Percentiles rank a stretch among this genome's conserved stretches.
phyloP scores from a whole-genome alignment of 257 asterid species.

The Solanum pinnatisectum region DNA sequence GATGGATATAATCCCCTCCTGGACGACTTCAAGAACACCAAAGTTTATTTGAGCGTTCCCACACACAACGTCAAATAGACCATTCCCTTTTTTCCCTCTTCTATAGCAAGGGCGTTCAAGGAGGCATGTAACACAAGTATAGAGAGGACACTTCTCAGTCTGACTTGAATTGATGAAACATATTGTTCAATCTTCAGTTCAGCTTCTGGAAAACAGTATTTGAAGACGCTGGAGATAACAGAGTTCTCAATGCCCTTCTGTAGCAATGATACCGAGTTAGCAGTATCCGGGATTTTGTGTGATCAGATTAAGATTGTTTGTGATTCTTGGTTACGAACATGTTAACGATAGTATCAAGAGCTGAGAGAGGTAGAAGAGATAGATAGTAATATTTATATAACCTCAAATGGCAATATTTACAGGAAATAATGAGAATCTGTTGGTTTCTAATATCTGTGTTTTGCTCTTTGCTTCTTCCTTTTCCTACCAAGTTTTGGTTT shows the following conservation, averaged over 20 bases:
- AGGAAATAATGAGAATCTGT: background rate
- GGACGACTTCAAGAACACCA: constrained; percentile 96
- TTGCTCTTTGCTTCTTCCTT: background rate
- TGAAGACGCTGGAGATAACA: background rate
- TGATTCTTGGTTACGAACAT: background rate
- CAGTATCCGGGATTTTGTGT: background rate
- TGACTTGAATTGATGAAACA: background rate
- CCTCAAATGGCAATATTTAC: background rate
- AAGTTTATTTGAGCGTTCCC: constrained; percentile 87
- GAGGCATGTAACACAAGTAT: background rate
- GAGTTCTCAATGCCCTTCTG: background rate
- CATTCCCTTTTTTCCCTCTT: background rate
- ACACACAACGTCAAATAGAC: constrained; percentile 74
- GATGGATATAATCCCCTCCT: constrained; percentile 94
- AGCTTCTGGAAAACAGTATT: background rate
- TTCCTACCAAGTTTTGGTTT: background rate
- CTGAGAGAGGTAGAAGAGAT: background rate
- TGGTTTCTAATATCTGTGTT: background rate
- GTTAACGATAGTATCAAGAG: background rate
- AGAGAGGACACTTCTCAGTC: background rate
- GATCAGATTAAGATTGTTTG: background rate
- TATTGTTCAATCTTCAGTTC: background rate
- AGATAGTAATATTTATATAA: background rate
- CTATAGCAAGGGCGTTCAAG: background rate
- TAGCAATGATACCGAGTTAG: background rate